Base-by-base conservation (phyloP, 2,329 filamentous ascomycete genomes). In the Elsinoe batatas region DNA sequence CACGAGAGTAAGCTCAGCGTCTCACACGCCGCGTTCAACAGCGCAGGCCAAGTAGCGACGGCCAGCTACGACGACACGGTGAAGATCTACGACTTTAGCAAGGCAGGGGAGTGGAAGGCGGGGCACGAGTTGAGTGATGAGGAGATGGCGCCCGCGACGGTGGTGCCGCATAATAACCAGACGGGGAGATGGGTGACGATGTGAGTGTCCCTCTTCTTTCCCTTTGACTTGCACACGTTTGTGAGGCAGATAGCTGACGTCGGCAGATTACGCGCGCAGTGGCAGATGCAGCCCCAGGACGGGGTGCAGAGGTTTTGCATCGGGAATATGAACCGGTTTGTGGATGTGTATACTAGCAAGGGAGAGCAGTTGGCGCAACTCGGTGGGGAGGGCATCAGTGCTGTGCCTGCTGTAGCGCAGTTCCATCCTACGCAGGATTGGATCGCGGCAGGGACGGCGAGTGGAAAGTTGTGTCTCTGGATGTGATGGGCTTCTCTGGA, bases 31-130 rank as follows among this genome's bases (percentile, higher is more conserved):
- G 87, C 91, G 0, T 98, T 91, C 83, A 93, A 90, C 59, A 76
- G 82, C 0, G 85, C 80, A 0, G 93, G 91, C 0, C 87, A 95
- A 61, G 76, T 98, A 4, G 93, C 91, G 0, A 98, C 93, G 0
- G 87, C 90, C 0, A 91, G 87, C 0, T 98, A 98, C 67, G 93
- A 98, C 65, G 90, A 98, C 64, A 95, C 88, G 0, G 80, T 98
- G 61, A 97, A 97, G 67, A 86, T 98, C 8, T 89, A 97, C 71
- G 81, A 91, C 62, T 87, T 95, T 62, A 67, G 72, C 7, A 57
- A 55, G 7, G 70, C 66, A 13, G 65, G 64, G 12, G 61, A 67
- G 5, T 74, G 72, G 67, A 66, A 74, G 82, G 82, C 61, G 3
- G 64, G 65, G 1, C 53, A 60, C 12, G 56, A 78, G 1, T 68